These are phyloP conservation scores for Fragaria iinumae DNA, from an alignment of 306 rosid species.

Conservation along the genomic window DNA sequence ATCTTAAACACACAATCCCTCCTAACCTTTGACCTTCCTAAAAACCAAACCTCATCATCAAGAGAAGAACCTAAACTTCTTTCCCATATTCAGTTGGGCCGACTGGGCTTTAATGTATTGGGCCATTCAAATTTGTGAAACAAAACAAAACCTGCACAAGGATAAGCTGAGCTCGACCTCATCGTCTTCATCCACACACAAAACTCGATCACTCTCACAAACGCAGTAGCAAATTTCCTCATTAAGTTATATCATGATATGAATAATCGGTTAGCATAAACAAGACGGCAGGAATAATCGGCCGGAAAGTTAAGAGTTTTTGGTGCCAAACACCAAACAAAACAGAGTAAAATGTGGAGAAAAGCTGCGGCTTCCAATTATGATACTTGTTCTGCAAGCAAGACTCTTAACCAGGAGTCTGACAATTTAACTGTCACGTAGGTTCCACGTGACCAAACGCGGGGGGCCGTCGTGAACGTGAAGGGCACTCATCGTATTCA, in stretches of 20 bases:
- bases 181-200: slow-evolving; percentile 27
- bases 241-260: too few species aligned
- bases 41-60: too few species aligned
- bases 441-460: slow-evolving; percentile 8
- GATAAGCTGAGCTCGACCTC: slow-evolving; percentile 13
- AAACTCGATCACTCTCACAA: background rate
- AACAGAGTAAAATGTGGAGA: background rate
- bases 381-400: background rate
- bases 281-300: too few species aligned
- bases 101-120: background rate
- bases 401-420: background rate
- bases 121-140: background rate
- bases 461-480: slow-evolving; percentile 21
- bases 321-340: too few species aligned
- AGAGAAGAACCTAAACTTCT: too few species aligned
- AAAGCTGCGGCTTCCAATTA: background rate
- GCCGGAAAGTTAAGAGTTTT: background rate
- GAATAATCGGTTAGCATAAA: too few species aligned
- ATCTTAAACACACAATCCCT: too few species aligned
- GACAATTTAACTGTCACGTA: background rate
- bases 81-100: background rate
- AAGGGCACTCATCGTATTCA: slow-evolving; percentile 25
- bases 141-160: too few species aligned
- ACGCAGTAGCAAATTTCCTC: background rate
- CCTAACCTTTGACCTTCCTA: too few species aligned